These are phyloP conservation scores for Periglandula ipomoeae DNA, from an alignment of 2,329 filamentous ascomycete genomes.

Conservation along the genomic window DNA sequence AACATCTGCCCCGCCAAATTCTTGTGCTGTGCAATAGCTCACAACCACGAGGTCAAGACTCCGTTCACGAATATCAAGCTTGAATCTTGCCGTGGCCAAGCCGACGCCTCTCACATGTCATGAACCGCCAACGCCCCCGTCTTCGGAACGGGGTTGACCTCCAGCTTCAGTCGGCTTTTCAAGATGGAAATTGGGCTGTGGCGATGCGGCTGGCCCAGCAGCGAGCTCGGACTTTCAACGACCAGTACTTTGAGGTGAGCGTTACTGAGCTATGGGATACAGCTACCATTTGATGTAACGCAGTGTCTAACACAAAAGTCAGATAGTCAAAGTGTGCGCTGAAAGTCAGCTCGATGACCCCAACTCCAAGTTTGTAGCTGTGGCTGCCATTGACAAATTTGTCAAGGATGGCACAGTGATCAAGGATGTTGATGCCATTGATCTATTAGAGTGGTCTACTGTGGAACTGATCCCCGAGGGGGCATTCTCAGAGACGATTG, in stretches of 20 bases:
- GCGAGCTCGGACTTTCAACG: slow-evolving; percentile 37
- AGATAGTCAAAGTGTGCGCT: slow-evolving; percentile 40
- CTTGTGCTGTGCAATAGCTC: not conserved
- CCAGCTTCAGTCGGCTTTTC: slow-evolving; percentile 46
- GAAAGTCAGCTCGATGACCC: slow-evolving; percentile 44
- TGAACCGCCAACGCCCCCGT: slow-evolving; percentile 25
- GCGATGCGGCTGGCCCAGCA: slow-evolving; percentile 44
- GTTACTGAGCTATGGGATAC: not conserved
- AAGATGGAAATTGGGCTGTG: slow-evolving; percentile 42
- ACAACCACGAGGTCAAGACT: not conserved
- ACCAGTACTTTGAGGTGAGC: slow-evolving; percentile 46
- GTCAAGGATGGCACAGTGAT: slow-evolving; percentile 36
- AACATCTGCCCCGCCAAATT: slow-evolving; percentile 5
- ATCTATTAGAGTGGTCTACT: slow-evolving; percentile 47
- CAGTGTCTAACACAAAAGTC: slow-evolving; percentile 4
- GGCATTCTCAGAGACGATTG: slow-evolving; percentile 38
- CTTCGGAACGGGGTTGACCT: slow-evolving; percentile 43
- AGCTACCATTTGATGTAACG: no score
- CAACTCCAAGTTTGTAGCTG: slow-evolving; percentile 33
- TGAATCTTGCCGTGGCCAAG: not conserved
- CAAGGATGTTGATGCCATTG: slow-evolving; percentile 40
- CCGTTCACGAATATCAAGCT: not conserved
- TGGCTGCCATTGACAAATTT: slow-evolving; percentile 35
- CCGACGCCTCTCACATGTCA: slow-evolving; percentile 13
- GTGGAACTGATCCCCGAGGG: slow-evolving; percentile 26